phyloP scores from a whole-genome alignment of 352 stramenopile genomes.

The Pseudoperonospora humuli region DNA sequence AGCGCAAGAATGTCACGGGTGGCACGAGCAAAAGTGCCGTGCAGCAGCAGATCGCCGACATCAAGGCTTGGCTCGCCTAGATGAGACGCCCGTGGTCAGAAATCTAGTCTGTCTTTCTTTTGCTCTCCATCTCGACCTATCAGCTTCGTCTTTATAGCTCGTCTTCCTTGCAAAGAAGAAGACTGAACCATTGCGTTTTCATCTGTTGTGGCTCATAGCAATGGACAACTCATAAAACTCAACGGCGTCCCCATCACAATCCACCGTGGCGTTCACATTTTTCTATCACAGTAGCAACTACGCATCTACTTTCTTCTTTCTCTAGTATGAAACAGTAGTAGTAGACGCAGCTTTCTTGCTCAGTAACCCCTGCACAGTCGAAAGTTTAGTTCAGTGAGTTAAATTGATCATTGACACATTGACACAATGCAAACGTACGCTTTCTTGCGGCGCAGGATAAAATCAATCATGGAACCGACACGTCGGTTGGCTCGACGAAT shows the following conservation, averaged over 20 bases:
- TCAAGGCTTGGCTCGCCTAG: conserved; percentile 63
- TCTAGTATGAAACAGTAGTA: conserved; percentile 8
- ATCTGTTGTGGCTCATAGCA: not conserved
- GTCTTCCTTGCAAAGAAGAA: conserved; percentile 6
- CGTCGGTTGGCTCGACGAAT: conserved; percentile 77
- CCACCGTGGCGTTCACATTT: not conserved
- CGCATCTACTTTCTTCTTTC: conserved; percentile 1
- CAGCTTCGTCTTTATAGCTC: conserved; percentile 6
- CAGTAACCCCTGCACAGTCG: conserved; percentile 23
- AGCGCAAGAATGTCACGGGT: conserved; percentile 86
- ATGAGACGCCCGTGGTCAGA: not conserved
- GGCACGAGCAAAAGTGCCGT: conserved; percentile 78
- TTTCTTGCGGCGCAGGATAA: conserved; percentile 78
- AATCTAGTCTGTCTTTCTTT: not conserved
- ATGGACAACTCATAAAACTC: not conserved
- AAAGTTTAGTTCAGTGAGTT: not conserved
- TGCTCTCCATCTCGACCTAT: too few relatives aligned
- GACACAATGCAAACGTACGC: conserved; percentile 31
- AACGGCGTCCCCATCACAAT: conserved; percentile 7
- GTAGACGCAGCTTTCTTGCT: conserved; percentile 1
- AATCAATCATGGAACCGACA: conserved; percentile 80
- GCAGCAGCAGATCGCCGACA: conserved; percentile 64
- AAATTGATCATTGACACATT: not conserved
- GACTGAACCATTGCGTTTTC: too few relatives aligned
- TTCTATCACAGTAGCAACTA: conserved; percentile 2